These are phyloP conservation scores for Ilyonectria sp. DNA, from an alignment of 2,329 filamentous ascomycete genomes.

Conservation along the genomic window DNA sequence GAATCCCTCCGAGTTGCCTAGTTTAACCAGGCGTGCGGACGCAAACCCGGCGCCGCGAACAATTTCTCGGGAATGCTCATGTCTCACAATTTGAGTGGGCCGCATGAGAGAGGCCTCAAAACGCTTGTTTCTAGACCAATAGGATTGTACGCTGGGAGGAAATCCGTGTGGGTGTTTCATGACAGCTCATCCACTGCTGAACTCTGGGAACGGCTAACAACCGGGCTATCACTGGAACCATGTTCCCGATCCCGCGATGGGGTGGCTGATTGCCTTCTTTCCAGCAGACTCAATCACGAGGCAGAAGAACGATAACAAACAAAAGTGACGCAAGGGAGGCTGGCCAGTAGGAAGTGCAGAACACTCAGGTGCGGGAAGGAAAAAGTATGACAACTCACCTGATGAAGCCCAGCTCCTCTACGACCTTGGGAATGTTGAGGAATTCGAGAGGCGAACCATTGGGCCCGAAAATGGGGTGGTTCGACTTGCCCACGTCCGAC, in stretches of 20 bases:
- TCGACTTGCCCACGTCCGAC: constrained; percentile 69
- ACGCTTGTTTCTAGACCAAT: constrained; percentile 9
- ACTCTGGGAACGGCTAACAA: constrained; percentile 22
- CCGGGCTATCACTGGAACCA: constrained; percentile 15
- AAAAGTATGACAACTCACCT: constrained; percentile 66
- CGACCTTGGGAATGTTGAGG: constrained; percentile 68
- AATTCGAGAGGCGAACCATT: constrained; percentile 72
- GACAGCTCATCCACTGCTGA: constrained; percentile 20
- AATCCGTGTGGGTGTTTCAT: constrained; percentile 15
- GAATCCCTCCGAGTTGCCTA: not conserved
- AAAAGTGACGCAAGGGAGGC: not conserved
- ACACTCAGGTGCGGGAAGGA: not conserved
- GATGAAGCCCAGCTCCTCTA: constrained; percentile 81
- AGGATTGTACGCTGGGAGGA: not conserved
- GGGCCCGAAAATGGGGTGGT: constrained; percentile 75
- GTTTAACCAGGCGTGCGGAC: not conserved
- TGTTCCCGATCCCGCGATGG: constrained; percentile 12
- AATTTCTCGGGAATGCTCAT: not conserved
- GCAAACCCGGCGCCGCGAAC: not conserved
- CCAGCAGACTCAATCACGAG: not conserved
- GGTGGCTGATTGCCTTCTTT: not conserved
- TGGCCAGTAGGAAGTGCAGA: not conserved
- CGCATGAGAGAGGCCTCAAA: constrained; percentile 3
- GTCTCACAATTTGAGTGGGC: constrained; percentile 1
- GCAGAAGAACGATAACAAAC: not conserved